These are phyloP conservation scores for Diaporthe eres DNA, from an alignment of 2,329 filamentous ascomycete species.

Conservation along the genomic window DNA sequence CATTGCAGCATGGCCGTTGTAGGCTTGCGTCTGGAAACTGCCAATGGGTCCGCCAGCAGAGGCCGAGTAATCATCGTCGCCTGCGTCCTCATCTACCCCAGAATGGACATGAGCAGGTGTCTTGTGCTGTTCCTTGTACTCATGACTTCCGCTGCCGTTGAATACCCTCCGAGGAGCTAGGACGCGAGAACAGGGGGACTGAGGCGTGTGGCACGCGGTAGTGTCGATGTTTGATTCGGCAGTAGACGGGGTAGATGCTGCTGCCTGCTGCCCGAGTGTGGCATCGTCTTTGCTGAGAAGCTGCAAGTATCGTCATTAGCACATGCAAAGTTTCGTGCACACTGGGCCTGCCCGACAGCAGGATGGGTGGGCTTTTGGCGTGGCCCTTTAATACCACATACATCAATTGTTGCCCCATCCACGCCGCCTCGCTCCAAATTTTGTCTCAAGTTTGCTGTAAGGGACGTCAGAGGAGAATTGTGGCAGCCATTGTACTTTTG, in stretches of 20 bases:
- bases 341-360: not conserved
- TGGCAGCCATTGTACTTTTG: constrained; percentile 33
- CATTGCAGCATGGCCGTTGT: constrained; percentile 17
- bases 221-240: constrained; percentile 21
- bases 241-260: not conserved
- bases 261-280: constrained; percentile 43
- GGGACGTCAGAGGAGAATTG: constrained; percentile 39
- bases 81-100: constrained; percentile 39
- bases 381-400: constrained; percentile 49
- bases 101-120: constrained; percentile 36
- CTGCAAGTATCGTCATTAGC: constrained; percentile 33
- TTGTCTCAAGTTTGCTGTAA: constrained; percentile 59
- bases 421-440: constrained; percentile 66
- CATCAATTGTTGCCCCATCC: constrained; percentile 60
- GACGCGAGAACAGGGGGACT: not conserved
- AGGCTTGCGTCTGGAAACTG: constrained; percentile 39
- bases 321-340: not conserved
- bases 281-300: constrained; percentile 50
- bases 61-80: constrained; percentile 2
- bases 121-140: constrained; percentile 34
- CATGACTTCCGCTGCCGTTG: not conserved
- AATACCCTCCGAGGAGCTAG: not conserved
- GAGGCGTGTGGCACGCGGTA: not conserved
- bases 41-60: constrained; percentile 37
- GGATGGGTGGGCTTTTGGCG: not conserved